Evolutionary conservation across 164 flowering plant genomes (phyloP).

Genomic region (Annona squamosa): DNA sequence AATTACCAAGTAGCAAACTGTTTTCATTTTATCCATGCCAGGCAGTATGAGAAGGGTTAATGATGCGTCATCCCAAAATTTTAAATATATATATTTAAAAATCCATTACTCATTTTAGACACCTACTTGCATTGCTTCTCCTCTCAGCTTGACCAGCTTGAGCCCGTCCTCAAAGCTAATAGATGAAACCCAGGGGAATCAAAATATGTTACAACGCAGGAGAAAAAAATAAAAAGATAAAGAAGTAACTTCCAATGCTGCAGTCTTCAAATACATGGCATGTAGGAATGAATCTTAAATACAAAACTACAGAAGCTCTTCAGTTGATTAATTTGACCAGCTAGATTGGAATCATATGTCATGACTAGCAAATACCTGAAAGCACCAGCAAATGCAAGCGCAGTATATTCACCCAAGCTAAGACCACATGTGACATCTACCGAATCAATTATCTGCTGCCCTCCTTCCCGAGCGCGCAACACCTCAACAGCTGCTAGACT

Average conservation of each 20-base stretch:
- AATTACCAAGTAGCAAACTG: neutral
- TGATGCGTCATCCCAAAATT: neutral
- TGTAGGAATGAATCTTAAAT: neutral
- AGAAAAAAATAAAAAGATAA: neutral
- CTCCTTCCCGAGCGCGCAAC: conserved; percentile 87
- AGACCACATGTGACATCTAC: conserved; percentile 98
- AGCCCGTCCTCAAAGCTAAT: conserved; percentile 97
- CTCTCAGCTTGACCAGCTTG: conserved; percentile 90
- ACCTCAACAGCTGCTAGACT: conserved; percentile 96
- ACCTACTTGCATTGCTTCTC: conserved; percentile 98
- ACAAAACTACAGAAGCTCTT: neutral
- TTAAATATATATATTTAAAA: neutral
- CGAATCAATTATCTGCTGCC: conserved; percentile 88
- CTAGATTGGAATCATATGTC: neutral
- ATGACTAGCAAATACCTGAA: conserved; percentile 47
- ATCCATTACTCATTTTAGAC: neutral
- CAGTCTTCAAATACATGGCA: neutral
- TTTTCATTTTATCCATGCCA: neutral
- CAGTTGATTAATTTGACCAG: neutral
- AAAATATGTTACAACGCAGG: neutral
- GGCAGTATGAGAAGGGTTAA: neutral
- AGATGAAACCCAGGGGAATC: neutral
- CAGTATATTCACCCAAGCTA: conserved; percentile 98
- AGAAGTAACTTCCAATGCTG: neutral
- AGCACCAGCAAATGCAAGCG: conserved; percentile 97